Evolutionary conservation across 768 basidiomycete genomes (phyloP).

Genomic region (Suillus alpinus): DNA sequence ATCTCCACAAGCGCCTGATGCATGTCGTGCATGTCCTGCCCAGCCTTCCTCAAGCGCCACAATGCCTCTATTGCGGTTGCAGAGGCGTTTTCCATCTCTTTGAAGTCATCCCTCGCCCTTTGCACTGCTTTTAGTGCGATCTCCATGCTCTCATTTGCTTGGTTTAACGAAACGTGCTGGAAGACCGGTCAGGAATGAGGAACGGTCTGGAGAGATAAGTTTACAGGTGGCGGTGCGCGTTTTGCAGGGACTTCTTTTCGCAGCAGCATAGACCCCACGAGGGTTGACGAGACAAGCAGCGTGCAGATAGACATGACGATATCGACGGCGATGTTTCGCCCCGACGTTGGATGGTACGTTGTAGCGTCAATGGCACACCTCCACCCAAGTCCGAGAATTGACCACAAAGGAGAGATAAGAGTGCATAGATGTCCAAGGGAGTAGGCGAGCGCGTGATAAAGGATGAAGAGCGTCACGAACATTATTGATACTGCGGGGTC

Average conservation of each 20-base stretch:
- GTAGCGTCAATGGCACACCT: not conserved
- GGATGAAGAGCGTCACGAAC: not conserved
- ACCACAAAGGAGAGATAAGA: not conserved
- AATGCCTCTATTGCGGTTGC: not conserved
- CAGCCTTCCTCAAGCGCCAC: not conserved
- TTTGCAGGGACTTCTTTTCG: not conserved
- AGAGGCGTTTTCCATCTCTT: not conserved
- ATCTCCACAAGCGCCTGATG: constrained; percentile 38
- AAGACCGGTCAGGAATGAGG: not conserved
- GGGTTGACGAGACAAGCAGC: not conserved
- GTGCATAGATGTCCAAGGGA: not conserved
- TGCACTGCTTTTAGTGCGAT: not conserved
- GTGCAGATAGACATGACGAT: not conserved
- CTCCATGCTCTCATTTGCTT: not conserved
- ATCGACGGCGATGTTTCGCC: not conserved
- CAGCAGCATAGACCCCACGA: not conserved
- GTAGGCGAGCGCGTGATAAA: not conserved
- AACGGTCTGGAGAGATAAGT: not conserved
- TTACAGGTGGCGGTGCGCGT: not conserved
- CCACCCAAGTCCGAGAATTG: not conserved
- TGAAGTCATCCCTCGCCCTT: not conserved
- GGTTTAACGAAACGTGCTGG: not conserved
- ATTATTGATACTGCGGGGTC: not conserved
- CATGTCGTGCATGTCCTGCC: not conserved
- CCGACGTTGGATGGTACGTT: not conserved